Evolutionary conservation across 2,329 filamentous ascomycete species (phyloP).

Genomic region (Chrysosporium queenslandicum): DNA sequence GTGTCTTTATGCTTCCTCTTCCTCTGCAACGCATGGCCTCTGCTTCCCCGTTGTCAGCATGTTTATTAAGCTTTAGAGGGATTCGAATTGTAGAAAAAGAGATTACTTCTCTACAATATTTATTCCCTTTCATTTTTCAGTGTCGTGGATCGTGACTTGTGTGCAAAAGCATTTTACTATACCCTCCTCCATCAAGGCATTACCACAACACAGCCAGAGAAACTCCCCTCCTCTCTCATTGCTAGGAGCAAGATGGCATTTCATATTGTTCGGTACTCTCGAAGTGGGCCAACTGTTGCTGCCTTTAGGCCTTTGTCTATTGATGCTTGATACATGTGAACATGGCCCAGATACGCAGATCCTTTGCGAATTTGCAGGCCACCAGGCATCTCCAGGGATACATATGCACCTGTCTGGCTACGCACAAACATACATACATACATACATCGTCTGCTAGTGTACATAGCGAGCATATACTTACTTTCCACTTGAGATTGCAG

Average conservation of each 20-base stretch:
- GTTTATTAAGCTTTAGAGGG: not conserved
- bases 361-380: no score
- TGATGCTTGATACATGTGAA: no score
- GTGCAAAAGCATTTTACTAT: not conserved
- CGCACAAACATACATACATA: not conserved
- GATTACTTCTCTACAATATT: not conserved
- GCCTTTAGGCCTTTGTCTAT: no score
- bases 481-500: no score
- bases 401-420: no score
- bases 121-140: not conserved
- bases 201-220: not conserved
- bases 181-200: not conserved
- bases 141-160: not conserved
- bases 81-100: conserved; percentile 1
- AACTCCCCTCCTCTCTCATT: not conserved
- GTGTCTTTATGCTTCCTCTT: not conserved
- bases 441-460: no score
- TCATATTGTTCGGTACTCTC: no score
- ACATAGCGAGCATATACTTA: no score
- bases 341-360: no score
- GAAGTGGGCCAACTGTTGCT: no score
- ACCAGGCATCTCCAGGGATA: no score
- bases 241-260: not conserved
- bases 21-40: not conserved
- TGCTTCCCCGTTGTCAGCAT: no score